Evolutionary conservation across 495 filamentous ascomycete genomes (phyloP), one percentile per base, ranked within the genome.

Genomic region (Talaromyces nanjingensis): DNA sequence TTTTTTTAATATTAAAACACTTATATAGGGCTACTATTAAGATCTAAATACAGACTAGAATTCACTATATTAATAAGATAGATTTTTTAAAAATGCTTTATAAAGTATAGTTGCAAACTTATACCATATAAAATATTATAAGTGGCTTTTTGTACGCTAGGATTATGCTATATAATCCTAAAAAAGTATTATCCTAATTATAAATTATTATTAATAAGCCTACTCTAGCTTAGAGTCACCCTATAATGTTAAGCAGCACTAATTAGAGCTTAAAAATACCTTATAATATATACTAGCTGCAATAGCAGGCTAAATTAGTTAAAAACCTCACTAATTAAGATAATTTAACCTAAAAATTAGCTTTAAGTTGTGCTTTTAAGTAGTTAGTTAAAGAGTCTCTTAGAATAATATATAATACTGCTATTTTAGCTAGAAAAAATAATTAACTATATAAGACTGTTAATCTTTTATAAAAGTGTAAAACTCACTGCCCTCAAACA

Each of bases 1-100:
- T 45, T 72, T 64, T 71, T 65, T 16, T 33, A 8, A 20, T 66
- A 49, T 52, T 70, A 64, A 34, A 63, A 20, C 6, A 52, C 45
- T 6, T 52, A 29, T 56, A 56, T 29, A 22, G 11, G 65, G 11
- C 54, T 39, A 27, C 9, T 31, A 6, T 39, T 63, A 1, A 56
- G 18, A 20, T 2, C 11, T 27, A 25, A 3, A 55, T 55, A 12
- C 2, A 25, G 6, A 25, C 0, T 27, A 25, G 52, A 24, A 22
- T 55, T 55, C 4, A 55, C 18, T 6, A 55, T 37, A 67, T 71
- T 56, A 47, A 71, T 57, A 71, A 71, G 63, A 20, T 56, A 5
- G 64, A 68, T 71, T 71, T 71, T 65, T 29, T 71, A 9, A 2
- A 20, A 33, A 39, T 57, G 18, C 18, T 55, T 55, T 55, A 55